Evolutionary conservation across 163 green algal genomes (phyloP).

Genomic region (Chlorella variabilis): DNA sequence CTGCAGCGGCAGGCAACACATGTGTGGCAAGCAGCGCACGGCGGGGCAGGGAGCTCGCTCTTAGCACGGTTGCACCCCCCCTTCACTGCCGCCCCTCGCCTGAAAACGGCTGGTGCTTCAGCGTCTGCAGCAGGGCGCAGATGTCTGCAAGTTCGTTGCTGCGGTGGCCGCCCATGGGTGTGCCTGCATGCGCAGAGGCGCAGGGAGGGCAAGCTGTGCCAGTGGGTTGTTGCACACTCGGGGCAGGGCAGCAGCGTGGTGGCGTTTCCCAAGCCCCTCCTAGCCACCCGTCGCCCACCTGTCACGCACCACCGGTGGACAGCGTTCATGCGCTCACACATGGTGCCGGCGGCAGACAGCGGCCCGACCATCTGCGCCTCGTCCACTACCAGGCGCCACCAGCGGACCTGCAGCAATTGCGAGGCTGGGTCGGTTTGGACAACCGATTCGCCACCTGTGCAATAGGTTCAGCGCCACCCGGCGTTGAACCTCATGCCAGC

Average conservation of each 20-base stretch:
- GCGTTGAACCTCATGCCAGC: too few relatives aligned
- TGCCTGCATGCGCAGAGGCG: constrained; percentile 38
- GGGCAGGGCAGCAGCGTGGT: too few relatives aligned
- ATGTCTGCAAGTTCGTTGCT: constrained; percentile 68
- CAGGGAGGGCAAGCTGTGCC: too few relatives aligned
- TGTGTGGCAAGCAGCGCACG: neutral
- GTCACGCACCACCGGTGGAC: constrained; percentile 76
- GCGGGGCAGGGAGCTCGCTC: neutral
- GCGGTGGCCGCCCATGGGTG: constrained; percentile 62
- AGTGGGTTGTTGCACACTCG: too few relatives aligned
- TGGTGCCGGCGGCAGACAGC: constrained; percentile 55
- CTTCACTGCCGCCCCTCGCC: neutral
- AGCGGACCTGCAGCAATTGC: constrained; percentile 38
- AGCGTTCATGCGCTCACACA: constrained; percentile 58
- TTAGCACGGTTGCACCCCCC: neutral
- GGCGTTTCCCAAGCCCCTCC: neutral
- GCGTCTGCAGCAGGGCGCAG: constrained; percentile 37
- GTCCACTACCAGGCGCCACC: constrained; percentile 59
- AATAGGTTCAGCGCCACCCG: too few relatives aligned
- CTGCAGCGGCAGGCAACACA: neutral
- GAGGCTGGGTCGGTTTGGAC: too few relatives aligned
- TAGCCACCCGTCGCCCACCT: constrained; percentile 54
- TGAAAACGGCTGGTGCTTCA: constrained; percentile 61
- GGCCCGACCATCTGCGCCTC: constrained; percentile 73
- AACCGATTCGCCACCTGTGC: too few relatives aligned